Evolutionary conservation across 164 flowering plant species (phyloP), one percentile per base, ranked within the genome.

Genomic region (Protea cynaroides): DNA sequence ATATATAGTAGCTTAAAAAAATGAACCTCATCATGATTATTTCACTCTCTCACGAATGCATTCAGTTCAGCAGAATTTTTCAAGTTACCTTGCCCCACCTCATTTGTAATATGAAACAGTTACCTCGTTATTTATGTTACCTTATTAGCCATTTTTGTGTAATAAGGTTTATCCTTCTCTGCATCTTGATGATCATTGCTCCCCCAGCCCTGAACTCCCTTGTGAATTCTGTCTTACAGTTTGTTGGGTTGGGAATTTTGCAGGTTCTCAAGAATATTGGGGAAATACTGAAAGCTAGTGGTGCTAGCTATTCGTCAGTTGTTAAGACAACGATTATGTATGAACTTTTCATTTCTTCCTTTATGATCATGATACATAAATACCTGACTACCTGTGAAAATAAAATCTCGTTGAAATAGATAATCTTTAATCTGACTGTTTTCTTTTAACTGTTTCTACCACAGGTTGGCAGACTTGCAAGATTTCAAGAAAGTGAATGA

Each of bases 401-500:
- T 4, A 29, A 29, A 29, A 29, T 29, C 34, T 29, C 4, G 34
- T 29, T 29, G 34, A 29, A 29, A 29, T 29, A 29, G 34, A 1
- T 29, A 4, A 1, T 29, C 34, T 29, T 29, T 29, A 62, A 13
- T 23, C 38, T 25, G 8, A 29, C 25, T 36, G 37, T 53, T 22
- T 58, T 56, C 34, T 12, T 8, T 15, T 24, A 47, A 22, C 18
- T 47, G n/a, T 7, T 56, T 61, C 54, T 62, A 60, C 34, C 43
- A 36, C 85, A 95, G 99, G 97, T 80, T 95, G 80, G 96, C 97
- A 57, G 99, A 95, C 79, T 71, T 95, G 87, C 83, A 86, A 50
- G 99, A 94, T 80, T 94, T 94, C 85, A 86, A 92, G 84, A 85
- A 75, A 84, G 99, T 95, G 49, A 95, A 95, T 65, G 99, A 86